Conservation (phyloP, 176 grass and related monocot genomes). For the Oryza glumipatula region DNA sequence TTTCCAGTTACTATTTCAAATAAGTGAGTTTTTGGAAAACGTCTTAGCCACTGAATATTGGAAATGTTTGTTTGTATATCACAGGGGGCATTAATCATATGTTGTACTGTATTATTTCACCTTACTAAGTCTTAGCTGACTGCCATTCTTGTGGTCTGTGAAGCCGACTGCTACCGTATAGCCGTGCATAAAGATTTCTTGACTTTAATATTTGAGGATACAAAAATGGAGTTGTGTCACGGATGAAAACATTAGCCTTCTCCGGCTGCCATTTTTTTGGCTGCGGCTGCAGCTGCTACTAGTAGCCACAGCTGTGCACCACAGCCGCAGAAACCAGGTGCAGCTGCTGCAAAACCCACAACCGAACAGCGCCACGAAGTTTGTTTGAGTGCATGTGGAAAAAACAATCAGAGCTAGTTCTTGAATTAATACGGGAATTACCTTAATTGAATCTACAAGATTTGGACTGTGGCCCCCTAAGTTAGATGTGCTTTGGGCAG, state of each 20-base stretch:
- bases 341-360: too few relatives aligned
- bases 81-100: not conserved
- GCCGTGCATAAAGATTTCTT: not conserved
- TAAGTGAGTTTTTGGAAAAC: not conserved
- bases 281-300: too few relatives aligned
- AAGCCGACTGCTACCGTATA: not conserved
- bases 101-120: not conserved
- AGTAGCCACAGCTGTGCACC: too few relatives aligned
- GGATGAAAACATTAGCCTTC: not conserved
- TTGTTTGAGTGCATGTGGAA: slow-evolving; percentile 3
- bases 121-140: not conserved
- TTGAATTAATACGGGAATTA: slow-evolving; percentile 39
- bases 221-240: not conserved
- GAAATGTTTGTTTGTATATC: not conserved
- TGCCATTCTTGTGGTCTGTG: not conserved
- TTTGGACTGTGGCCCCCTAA: slow-evolving; percentile 41
- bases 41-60: slow-evolving; percentile 8
- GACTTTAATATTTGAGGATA: not conserved
- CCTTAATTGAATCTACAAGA: slow-evolving; percentile 57
- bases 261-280: too few relatives aligned
- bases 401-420: not conserved
- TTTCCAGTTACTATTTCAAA: not conserved
- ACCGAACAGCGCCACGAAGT: not conserved
- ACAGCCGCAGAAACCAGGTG: too few relatives aligned
- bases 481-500: slow-evolving; percentile 37